phyloP scores from a whole-genome alignment of 2,329 filamentous ascomycete genomes.

The Dryadomyces quercivorus region DNA sequence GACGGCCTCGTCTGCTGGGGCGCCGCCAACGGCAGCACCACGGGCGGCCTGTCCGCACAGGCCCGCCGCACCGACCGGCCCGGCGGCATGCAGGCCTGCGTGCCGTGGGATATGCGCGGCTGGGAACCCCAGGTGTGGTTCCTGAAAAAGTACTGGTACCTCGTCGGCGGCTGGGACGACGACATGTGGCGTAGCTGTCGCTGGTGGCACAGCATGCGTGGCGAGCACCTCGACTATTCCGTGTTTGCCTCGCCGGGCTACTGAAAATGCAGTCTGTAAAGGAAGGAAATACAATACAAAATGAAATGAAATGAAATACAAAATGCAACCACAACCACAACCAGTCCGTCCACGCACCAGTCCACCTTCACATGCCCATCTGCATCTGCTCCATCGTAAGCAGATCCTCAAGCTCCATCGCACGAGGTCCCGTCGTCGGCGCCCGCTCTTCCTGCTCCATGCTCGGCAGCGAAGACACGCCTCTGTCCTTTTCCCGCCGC shows the following conservation, averaged over 20 bases:
- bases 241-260: conserved; percentile 6
- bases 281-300: background rate
- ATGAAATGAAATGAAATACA: background rate
- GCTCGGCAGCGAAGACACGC: conserved; percentile 25
- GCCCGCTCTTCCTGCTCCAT: conserved; percentile 20
- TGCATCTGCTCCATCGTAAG: too few species aligned
- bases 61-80: conserved; percentile 4
- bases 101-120: conserved; percentile 31
- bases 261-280: conserved; percentile 5
- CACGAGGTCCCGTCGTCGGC: too few species aligned
- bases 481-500: conserved; percentile 25
- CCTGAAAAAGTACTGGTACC: conserved; percentile 22
- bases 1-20: conserved; percentile 27
- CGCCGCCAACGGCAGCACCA: conserved; percentile 14
- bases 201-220: conserved; percentile 13
- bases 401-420: too few species aligned
- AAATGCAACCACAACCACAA: too few species aligned
- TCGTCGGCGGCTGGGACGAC: conserved; percentile 14
- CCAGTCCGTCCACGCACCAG: too few species aligned
- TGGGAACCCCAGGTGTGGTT: conserved; percentile 33
- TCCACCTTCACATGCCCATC: too few species aligned
- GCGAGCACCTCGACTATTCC: conserved; percentile 12
- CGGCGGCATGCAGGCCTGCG: conserved; percentile 20
- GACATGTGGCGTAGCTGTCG: conserved; percentile 13
- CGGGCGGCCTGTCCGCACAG: conserved; percentile 4